Base-by-base conservation (phyloP, 768 basidiomycete species). In the Tylopilus sp. region DNA sequence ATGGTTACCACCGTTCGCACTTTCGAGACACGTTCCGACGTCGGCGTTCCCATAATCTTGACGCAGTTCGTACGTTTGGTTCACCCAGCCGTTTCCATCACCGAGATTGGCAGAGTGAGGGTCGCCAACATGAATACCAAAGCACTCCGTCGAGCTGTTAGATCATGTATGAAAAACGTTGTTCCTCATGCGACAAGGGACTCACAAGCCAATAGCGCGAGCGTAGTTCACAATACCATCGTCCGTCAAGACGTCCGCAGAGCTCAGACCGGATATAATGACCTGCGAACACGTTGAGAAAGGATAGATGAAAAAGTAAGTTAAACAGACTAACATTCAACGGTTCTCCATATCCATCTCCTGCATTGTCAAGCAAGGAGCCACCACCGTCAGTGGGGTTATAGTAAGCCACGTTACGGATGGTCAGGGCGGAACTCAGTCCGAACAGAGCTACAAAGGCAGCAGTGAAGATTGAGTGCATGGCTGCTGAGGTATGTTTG, bases 231-330 rank as follows among this genome's bases (percentile, higher is more conserved):
- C 33, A 47, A 85, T 64, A 1, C 85, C 83, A 31, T 64, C 55
- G 50, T 80, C 73, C 1, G 77, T 82, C 46, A 85, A 76, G 21
- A 86, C 80, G 1, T 43, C 70, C 3, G 80, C 64, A 5, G 81
- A 83, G 54, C 83, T 86, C 39, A 78, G 62, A 1, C 78, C 83
- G 5, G 85, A 87, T 49, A 87, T 76, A 53, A 88, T 84, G 36
- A 86, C 73, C 76, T 77, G 40, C 21, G 3, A 3, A 18, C 22
- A 12, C 9, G 28, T 50, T 15, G 40, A 20, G 30, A 40, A 17
- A 0, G 20, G 43, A 44, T 20, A 35, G 30, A n/a, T 26, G 28
- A 17, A 15, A 4, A n/a, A n/a, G n/a, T n/a, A n/a, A 13, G 17
- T 11, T 3, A 47, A 39, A 2, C 15, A 20, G 8, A 2, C 39